Percentiles rank a stretch among this genome's conserved stretches.
phyloP scores from a whole-genome alignment of 2,329 filamentous ascomycete genomes.

The Epichloe baconii region DNA sequence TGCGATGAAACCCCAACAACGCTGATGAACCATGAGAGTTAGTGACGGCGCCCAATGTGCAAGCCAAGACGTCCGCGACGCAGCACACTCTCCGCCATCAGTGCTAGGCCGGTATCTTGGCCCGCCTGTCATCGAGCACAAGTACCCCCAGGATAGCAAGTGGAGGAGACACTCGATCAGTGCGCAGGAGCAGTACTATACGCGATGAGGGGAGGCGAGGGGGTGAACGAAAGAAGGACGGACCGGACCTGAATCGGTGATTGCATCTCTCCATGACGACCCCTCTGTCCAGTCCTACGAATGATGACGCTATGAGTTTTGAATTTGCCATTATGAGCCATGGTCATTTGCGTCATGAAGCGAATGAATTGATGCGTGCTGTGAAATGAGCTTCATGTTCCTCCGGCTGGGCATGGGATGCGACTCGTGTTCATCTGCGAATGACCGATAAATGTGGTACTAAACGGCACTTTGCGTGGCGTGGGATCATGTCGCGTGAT shows the following conservation, averaged over 20 bases:
- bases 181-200: slow-evolving; percentile 19
- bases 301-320: background rate
- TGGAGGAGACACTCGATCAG: slow-evolving; percentile 15
- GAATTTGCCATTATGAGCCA: background rate
- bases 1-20: background rate
- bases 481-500: too few relatives aligned
- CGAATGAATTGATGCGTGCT: too few relatives aligned
- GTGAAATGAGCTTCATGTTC: too few relatives aligned
- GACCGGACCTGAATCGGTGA: background rate
- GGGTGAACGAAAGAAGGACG: too few relatives aligned
- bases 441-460: too few relatives aligned
- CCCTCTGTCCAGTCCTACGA: background rate
- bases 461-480: too few relatives aligned
- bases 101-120: slow-evolving; percentile 13
- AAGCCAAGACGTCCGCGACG: slow-evolving; percentile 10
- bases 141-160: slow-evolving; percentile 18
- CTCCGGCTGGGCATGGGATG: too few relatives aligned
- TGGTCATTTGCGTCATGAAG: too few relatives aligned
- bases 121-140: slow-evolving; percentile 16
- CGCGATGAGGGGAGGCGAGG: slow-evolving; percentile 5
- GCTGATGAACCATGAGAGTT: background rate
- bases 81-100: slow-evolving; percentile 15
- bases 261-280: background rate
- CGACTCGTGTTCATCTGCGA: too few relatives aligned
- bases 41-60: background rate